These are phyloP conservation scores for Theobroma grandiflorum DNA, from an alignment of 441 rosid species.

Conservation along the genomic window DNA sequence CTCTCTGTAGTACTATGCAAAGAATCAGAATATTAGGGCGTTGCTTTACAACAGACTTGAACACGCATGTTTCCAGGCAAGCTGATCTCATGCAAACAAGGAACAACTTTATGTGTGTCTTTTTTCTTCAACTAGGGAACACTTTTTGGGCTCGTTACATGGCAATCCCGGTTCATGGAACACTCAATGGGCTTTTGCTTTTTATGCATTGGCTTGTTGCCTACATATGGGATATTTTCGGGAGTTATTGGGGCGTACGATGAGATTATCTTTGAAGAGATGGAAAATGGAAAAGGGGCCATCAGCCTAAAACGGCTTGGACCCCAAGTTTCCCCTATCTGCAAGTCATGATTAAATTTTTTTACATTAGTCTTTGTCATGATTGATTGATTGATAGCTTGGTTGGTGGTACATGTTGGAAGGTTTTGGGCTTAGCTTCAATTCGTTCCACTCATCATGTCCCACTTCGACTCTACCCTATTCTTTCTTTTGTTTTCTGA, in stretches of 20 bases:
- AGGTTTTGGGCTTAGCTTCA: not conserved
- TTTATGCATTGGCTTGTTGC: not conserved
- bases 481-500: not conserved
- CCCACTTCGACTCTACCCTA: not conserved
- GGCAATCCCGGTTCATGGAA: not conserved
- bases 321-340: not conserved
- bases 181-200: not conserved
- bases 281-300: not conserved
- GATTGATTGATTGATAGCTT: not conserved
- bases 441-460: not conserved
- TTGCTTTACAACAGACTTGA: conserved; percentile 13
- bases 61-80: conserved; percentile 18
- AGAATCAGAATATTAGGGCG: conserved; percentile 29
- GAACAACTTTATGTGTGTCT: not conserved
- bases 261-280: not conserved
- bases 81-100: conserved; percentile 14
- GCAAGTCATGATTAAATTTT: not conserved
- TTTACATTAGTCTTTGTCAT: not conserved
- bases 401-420: not conserved
- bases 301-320: not conserved
- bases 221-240: not conserved
- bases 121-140: not conserved
- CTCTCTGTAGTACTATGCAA: not conserved
- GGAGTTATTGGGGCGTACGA: not conserved
- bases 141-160: not conserved